These are phyloP conservation scores for Lipomyces spencermartinsiae DNA, from an alignment of 805 yeast species.

Conservation along the genomic window DNA sequence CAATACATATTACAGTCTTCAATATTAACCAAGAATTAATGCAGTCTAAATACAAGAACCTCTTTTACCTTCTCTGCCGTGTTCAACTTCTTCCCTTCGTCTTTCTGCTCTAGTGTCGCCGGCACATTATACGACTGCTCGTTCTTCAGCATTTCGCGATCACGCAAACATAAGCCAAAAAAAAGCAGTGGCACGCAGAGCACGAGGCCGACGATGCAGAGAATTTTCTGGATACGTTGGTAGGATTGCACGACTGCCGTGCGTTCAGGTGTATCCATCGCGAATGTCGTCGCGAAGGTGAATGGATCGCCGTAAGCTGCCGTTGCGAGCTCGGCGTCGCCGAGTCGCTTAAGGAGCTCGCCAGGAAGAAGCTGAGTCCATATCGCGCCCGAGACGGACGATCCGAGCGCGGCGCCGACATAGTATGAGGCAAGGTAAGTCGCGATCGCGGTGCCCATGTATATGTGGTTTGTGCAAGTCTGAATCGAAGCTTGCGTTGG, in stretches of 20 bases:
- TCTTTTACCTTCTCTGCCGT: too few relatives aligned
- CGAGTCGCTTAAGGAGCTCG: slow-evolving; percentile 49
- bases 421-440: slow-evolving; percentile 63
- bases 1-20: too few relatives aligned
- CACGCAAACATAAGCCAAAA: slow-evolving; percentile 58
- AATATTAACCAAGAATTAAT: too few relatives aligned
- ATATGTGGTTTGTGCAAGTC: slow-evolving; percentile 64
- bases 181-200: slow-evolving; percentile 61
- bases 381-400: slow-evolving; percentile 69
- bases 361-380: slow-evolving; percentile 68
- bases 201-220: slow-evolving; percentile 61
- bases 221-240: slow-evolving; percentile 62
- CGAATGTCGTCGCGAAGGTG: slow-evolving; percentile 53
- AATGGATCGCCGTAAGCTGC: slow-evolving; percentile 62
- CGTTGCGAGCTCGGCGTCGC: slow-evolving; percentile 49
- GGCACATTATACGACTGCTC: slow-evolving; percentile 20
- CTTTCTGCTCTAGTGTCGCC: background rate
- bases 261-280: slow-evolving; percentile 72
- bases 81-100: too few relatives aligned
- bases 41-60: too few relatives aligned
- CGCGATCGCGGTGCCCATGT: slow-evolving; percentile 67
- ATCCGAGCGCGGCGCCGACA: slow-evolving; percentile 69
- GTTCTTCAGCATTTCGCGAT: slow-evolving; percentile 51
- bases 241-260: slow-evolving; percentile 63
- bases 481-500: slow-evolving; percentile 67